Evolutionary conservation across 768 basidiomycete species (phyloP).

Genomic region (Mycena venus): DNA sequence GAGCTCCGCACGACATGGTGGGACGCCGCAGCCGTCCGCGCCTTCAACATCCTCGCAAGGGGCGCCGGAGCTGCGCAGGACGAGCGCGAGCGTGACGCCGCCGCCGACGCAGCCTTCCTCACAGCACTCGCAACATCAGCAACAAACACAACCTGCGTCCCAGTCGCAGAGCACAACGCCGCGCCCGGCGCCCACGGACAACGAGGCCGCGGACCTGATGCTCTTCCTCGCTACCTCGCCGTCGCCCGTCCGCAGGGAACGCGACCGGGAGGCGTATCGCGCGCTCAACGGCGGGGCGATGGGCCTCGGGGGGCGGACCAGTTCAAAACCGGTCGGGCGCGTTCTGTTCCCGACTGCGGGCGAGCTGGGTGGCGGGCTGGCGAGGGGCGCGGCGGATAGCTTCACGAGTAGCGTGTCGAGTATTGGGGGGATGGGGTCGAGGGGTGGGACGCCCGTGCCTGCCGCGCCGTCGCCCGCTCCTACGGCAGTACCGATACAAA

Average conservation of each 20-base stretch:
- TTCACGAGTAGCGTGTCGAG: constrained; percentile 60
- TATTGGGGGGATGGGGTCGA: constrained; percentile 50
- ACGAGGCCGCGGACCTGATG: constrained; percentile 90
- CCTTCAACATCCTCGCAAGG: constrained; percentile 38
- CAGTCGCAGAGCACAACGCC: constrained; percentile 48
- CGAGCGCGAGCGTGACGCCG: constrained; percentile 40
- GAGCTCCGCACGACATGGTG: constrained; percentile 70
- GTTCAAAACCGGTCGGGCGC: constrained; percentile 70
- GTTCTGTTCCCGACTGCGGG: constrained; percentile 73
- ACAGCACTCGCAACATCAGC: neutral
- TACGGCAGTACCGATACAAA: no score
- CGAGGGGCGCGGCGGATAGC: constrained; percentile 52
- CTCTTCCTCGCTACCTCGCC: constrained; percentile 88
- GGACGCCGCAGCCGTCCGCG: constrained; percentile 56
- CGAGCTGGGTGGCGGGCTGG: constrained; percentile 31
- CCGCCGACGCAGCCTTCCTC: constrained; percentile 23
- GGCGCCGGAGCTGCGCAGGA: constrained; percentile 53
- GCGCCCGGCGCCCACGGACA: constrained; percentile 74
- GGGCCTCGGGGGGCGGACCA: constrained; percentile 32
- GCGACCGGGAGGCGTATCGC: constrained; percentile 70
- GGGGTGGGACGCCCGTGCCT: constrained; percentile 28
- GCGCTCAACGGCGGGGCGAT: constrained; percentile 64
- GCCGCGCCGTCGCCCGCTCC: constrained; percentile 5
- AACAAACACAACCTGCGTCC: neutral
- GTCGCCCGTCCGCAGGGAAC: constrained; percentile 79